Evolutionary conservation across 106 monocot genomes (phyloP).

Genomic region (Dioscorea zingiberensis): DNA sequence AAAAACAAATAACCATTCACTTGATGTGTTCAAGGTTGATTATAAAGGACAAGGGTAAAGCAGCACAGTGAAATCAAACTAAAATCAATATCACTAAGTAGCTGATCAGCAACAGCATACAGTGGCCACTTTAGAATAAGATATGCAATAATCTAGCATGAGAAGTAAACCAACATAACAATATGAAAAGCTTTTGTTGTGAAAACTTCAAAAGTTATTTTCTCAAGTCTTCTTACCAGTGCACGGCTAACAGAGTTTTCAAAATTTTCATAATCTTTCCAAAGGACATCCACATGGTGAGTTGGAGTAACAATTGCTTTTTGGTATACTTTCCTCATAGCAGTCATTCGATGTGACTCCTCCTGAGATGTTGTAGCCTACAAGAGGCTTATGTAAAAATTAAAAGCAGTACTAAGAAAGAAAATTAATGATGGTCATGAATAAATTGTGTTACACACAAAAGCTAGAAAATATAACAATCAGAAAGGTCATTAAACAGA

Average conservation of each 20-base stretch:
- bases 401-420: neutral
- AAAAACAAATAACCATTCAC: conserved; percentile 4
- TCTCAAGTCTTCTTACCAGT: conserved; percentile 43
- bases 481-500: conserved; percentile 22
- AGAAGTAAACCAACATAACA: no score
- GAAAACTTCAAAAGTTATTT: neutral
- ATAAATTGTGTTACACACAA: neutral
- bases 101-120: no score
- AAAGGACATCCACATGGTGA: conserved; percentile 90
- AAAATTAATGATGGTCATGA: neutral
- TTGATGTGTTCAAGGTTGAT: no score
- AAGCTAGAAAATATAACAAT: neutral
- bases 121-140: no score
- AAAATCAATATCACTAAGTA: no score
- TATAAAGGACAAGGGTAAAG: no score
- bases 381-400: conserved; percentile 12
- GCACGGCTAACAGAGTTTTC: conserved; percentile 95
- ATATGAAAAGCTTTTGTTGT: no score
- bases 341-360: conserved; percentile 91
- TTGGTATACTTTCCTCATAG: conserved; percentile 83
- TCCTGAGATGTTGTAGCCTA: conserved; percentile 72
- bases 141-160: no score
- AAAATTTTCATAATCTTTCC: conserved; percentile 97
- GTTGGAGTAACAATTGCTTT: conserved; percentile 87
- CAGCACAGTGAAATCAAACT: no score